A percentile compares a stretch with the other conserved stretches of the same genome.
Evolutionary conservation across 202 grass and related monocot genomes (phyloP).

Genomic region (Zizania palustris): DNA sequence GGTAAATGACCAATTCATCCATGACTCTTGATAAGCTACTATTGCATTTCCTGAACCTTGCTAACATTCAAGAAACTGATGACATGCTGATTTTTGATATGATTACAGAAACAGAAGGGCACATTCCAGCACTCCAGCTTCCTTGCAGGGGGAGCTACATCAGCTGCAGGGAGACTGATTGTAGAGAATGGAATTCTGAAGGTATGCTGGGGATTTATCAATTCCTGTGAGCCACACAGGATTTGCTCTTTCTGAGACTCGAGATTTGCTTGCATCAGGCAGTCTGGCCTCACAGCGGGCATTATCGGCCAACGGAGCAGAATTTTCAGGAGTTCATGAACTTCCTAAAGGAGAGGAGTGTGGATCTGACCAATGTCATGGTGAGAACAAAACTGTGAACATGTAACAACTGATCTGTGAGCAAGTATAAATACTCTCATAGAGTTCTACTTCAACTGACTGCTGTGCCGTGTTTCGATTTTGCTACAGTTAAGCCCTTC

Average conservation of each 20-base stretch:
- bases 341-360: constrained; percentile 61
- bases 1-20: constrained; percentile 40
- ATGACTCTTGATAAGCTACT: not conserved
- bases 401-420: not conserved
- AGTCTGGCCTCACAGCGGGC: constrained; percentile 90
- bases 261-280: constrained; percentile 45
- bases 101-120: constrained; percentile 72
- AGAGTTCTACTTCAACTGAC: constrained; percentile 7
- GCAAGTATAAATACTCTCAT: not conserved
- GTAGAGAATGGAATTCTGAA: constrained; percentile 71
- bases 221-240: not conserved
- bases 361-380: constrained; percentile 67
- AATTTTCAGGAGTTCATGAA: constrained; percentile 87
- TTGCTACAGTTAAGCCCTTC: constrained; percentile 53
- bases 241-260: constrained; percentile 3
- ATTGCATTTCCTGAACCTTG: not conserved
- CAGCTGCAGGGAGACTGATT: constrained; percentile 75
- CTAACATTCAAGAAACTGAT: constrained; percentile 24
- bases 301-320: constrained; percentile 75
- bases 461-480: not conserved
- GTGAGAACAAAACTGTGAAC: constrained; percentile 32
- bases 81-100: not conserved
- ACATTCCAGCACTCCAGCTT: constrained; percentile 93
- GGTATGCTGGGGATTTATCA: constrained; percentile 35
- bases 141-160: constrained; percentile 83